phyloP scores from a whole-genome alignment of 352 stramenopile species.

The Phytophthora tentaculata region DNA sequence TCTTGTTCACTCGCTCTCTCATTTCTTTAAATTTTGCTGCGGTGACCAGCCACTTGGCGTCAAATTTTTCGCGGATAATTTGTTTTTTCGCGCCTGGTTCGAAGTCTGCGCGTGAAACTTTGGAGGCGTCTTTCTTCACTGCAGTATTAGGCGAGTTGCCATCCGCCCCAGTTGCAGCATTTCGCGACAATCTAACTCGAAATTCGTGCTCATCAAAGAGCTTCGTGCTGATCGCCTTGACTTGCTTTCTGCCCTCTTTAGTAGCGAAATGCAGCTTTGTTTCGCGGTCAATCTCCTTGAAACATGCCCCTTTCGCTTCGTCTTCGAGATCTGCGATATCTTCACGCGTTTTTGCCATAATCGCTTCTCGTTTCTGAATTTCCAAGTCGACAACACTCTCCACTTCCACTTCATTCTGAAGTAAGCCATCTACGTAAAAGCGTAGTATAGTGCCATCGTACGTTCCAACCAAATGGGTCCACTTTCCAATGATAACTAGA shows the following conservation, averaged over 20 bases:
- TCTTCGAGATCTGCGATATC: slow-evolving; percentile 81
- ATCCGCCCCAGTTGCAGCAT: not conserved
- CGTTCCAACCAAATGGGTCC: slow-evolving; percentile 88
- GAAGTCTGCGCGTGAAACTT: slow-evolving; percentile 73
- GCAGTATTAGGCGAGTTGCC: slow-evolving; percentile 2
- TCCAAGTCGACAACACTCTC: slow-evolving; percentile 74
- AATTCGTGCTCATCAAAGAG: slow-evolving; percentile 89
- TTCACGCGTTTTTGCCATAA: slow-evolving; percentile 76
- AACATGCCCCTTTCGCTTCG: slow-evolving; percentile 72
- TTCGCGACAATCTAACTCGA: slow-evolving; percentile 69
- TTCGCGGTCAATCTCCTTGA: slow-evolving; percentile 77
- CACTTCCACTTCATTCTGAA: slow-evolving; percentile 78
- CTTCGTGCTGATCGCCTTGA: slow-evolving; percentile 70
- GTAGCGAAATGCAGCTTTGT: slow-evolving; percentile 67
- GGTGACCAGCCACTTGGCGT: slow-evolving; percentile 57
- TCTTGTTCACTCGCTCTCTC: slow-evolving; percentile 69
- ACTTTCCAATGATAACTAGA: slow-evolving; percentile 67
- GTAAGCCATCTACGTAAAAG: slow-evolving; percentile 82
- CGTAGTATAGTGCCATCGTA: slow-evolving; percentile 89
- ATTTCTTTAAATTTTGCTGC: slow-evolving; percentile 76
- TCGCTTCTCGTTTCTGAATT: slow-evolving; percentile 62
- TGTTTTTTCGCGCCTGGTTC: slow-evolving; percentile 86
- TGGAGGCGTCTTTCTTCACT: slow-evolving; percentile 66
- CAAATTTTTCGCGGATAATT: slow-evolving; percentile 74
- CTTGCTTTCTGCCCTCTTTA: slow-evolving; percentile 75